Conservation (phyloP, 1,284 basidiomycete genomes). For the Papiliotrema laurentii region DNA sequence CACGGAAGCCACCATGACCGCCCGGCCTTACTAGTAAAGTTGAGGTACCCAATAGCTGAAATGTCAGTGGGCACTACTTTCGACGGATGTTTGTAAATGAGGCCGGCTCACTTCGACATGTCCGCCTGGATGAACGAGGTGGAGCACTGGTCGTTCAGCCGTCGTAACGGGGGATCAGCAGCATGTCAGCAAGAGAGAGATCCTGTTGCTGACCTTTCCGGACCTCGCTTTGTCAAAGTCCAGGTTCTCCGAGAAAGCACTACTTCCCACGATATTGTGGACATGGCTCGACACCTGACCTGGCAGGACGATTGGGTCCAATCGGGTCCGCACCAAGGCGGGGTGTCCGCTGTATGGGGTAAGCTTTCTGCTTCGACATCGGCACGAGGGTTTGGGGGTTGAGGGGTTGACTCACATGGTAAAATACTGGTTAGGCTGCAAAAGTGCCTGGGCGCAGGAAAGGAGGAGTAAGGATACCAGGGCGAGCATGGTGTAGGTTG, state of each 20-base stretch:
- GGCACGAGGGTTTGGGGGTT: not conserved
- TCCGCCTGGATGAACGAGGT: constrained; percentile 1
- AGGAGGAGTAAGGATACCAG: too few relatives aligned
- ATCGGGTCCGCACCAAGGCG: constrained; percentile 11
- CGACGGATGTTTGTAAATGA: constrained; percentile 4
- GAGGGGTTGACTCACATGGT: not conserved
- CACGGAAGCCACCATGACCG: not conserved
- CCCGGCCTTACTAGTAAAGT: constrained; percentile 19
- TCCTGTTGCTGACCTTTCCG: constrained; percentile 1
- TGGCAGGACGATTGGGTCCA: constrained; percentile 47
- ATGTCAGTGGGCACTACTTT: constrained; percentile 22
- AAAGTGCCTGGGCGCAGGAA: too few relatives aligned
- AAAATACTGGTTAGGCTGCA: constrained; percentile 1
- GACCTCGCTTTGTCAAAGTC: constrained; percentile 21
- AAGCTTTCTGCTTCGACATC: too few relatives aligned
- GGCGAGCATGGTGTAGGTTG: too few relatives aligned
- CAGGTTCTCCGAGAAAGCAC: constrained; percentile 25
- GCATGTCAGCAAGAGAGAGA: too few relatives aligned
- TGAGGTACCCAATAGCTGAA: constrained; percentile 42
- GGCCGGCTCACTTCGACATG: not conserved
- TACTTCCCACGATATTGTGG: constrained; percentile 46
- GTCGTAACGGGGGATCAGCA: too few relatives aligned
- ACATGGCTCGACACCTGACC: constrained; percentile 39
- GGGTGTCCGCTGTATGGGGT: constrained; percentile 8
- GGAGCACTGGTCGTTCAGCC: not conserved